A percentile compares a stretch with the other conserved stretches of the same genome.
These are phyloP conservation scores for Eimeria maxima DNA, from an alignment of 169 alveolate genomes.

Conservation along the genomic window DNA sequence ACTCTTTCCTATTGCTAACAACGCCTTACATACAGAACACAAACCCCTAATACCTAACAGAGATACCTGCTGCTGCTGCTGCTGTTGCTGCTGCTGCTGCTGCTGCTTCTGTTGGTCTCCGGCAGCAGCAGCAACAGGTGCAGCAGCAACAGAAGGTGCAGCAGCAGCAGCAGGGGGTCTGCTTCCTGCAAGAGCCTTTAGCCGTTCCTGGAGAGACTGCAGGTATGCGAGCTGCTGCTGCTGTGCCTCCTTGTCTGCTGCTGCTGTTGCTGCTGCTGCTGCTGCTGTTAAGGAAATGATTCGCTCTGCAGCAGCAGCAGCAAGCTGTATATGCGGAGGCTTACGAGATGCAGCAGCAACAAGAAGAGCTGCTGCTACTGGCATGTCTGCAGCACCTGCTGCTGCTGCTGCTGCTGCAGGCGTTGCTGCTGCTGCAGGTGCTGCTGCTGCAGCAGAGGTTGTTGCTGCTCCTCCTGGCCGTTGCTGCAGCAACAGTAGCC, in stretches of 20 bases:
- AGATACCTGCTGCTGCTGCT: neutral
- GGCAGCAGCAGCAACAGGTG: neutral
- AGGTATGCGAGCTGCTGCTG: neutral
- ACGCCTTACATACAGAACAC: slow-evolving; percentile 9
- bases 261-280: slow-evolving; percentile 7
- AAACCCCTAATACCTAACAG: neutral
- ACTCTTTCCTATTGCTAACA: neutral
- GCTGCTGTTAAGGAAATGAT: neutral
- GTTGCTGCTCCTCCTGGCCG: neutral
- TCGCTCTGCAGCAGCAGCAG: slow-evolving; percentile 17
- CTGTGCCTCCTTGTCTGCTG: neutral
- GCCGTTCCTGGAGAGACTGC: neutral
- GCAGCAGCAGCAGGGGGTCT: too few species aligned
- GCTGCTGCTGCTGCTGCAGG: neutral
- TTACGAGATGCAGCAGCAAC: neutral
- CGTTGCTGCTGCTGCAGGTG: neutral
- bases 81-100: neutral
- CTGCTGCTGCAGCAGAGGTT: neutral
- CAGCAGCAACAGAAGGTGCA: too few species aligned
- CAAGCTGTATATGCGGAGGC: neutral
- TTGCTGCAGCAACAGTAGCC: slow-evolving; percentile 21
- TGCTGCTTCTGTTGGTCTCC: neutral
- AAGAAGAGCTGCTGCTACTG: neutral
- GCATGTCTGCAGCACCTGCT: neutral
- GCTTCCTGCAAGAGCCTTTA: neutral